Base-by-base conservation (phyloP, 495 filamentous ascomycete species). In the Aeminium ludgeri region DNA sequence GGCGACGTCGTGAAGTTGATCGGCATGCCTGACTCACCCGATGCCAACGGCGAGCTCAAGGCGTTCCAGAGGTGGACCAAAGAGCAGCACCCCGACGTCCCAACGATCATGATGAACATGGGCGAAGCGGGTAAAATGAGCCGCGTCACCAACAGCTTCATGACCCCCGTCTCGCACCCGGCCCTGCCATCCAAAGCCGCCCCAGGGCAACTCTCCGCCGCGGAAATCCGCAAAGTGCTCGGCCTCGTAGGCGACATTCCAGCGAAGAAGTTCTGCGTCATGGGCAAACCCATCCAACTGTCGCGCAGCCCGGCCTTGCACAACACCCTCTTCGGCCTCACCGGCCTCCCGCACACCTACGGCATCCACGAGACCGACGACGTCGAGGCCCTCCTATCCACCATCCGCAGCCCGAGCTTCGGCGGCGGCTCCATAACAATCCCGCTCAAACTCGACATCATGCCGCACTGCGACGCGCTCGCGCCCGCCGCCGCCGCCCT, bases 101-200 rank as follows among this genome's bases (percentile, higher is more conserved):
- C 84, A 3, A 55, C 96, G 47, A 95, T 99, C 53, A 85, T 83
- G 2, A 78, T 99, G 61, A 96, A 99, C 62, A 96, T 96, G 86
- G 87, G 91, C 28, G 66, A 74, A 15, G 64, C 70, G 23, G 89
- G 89, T 17, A 86, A 94, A 58, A 73, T 95, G 12, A 91, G 83
- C 55, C 72, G 89, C 25, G 77, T 99, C 41, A 62, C 86, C 41
- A 96, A 96, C 60, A 64, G 67, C 40, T 96, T 96, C 68, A 72
- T 99, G 69, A 96, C 91, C 1, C 89, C 89, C 2, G 89, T 99
- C 18, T 86, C 86, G 13, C 91, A 96, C 57, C 82, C 86, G 4
- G 70, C 69, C 12, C 68, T 95, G 2, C 85, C 89, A 0, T 80
- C 84, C 65, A 92, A 89, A 62, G 85, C 89, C 8, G 91, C 89